phyloP scores from a whole-genome alignment of 2,329 filamentous ascomycete genomes.

The Pestalotiopsis sp. region DNA sequence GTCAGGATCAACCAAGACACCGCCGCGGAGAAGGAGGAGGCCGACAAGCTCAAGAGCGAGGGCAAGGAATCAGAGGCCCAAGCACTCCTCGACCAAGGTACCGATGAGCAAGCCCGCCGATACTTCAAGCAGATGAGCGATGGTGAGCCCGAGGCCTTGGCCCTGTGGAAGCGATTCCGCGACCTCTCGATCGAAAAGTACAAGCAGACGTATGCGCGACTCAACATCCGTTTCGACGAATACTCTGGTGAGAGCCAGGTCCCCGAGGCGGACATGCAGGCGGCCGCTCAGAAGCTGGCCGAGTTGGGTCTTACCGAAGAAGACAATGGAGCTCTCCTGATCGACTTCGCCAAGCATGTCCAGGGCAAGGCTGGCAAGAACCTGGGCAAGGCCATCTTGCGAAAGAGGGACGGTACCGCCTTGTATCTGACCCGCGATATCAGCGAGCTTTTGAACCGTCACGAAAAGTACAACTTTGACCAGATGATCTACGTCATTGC shows the following conservation, averaged over 20 bases:
- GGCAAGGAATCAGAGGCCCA: conserved; percentile 42
- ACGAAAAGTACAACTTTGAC: conserved; percentile 63
- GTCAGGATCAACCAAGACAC: conserved; percentile 66
- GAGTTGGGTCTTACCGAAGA: conserved; percentile 67
- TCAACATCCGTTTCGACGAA: conserved; percentile 63
- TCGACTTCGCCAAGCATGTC: conserved; percentile 70
- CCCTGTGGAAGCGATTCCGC: conserved; percentile 59
- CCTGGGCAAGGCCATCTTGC: conserved; percentile 69
- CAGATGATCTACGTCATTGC: conserved; percentile 81
- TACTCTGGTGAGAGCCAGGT: conserved; percentile 77
- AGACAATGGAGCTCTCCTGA: conserved; percentile 69
- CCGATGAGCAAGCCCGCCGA: conserved; percentile 55
- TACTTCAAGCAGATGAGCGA: conserved; percentile 65
- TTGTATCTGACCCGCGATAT: conserved; percentile 80
- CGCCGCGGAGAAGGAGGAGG: conserved; percentile 60
- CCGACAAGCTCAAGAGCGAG: conserved; percentile 50
- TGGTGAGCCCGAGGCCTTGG: conserved; percentile 55
- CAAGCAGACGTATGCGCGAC: conserved; percentile 55
- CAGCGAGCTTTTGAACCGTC: conserved; percentile 68
- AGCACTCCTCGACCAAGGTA: conserved; percentile 41
- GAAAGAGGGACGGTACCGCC: conserved; percentile 73
- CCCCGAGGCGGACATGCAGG: conserved; percentile 64
- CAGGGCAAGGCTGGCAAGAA: conserved; percentile 67
- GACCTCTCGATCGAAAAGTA: conserved; percentile 60
- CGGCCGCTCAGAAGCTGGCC: conserved; percentile 60